These are phyloP conservation scores for Hortaea sp. DNA, from an alignment of 2,329 filamentous ascomycete species.

Conservation along the genomic window DNA sequence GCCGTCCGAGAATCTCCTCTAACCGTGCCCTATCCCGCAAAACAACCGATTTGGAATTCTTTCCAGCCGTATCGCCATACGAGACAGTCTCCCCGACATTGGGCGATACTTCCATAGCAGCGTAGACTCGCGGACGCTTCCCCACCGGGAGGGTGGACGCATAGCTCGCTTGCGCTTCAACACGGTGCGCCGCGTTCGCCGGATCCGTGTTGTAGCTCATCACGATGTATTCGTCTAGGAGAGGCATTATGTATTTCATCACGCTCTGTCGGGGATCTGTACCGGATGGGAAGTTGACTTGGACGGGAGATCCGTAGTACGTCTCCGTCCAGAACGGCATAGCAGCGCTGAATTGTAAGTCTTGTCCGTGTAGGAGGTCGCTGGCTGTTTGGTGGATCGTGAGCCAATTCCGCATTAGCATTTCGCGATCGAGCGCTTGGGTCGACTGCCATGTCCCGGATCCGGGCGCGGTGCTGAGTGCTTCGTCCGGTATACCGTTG, in stretches of 20 bases:
- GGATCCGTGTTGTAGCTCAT: constrained; percentile 9
- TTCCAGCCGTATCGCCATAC: background rate
- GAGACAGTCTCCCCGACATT: background rate
- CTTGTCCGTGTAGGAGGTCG: constrained; percentile 1
- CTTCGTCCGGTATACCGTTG: constrained; percentile 5
- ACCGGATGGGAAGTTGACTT: background rate
- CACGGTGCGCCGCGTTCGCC: background rate
- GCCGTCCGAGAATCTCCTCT: background rate
- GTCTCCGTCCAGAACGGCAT: constrained; percentile 7
- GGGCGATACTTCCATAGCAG: background rate
- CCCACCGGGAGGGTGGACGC: background rate
- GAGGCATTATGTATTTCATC: constrained; percentile 9
- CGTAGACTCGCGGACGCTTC: background rate
- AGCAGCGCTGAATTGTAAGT: constrained; percentile 7
- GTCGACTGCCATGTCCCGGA: background rate
- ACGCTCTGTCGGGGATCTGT: background rate
- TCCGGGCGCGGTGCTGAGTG: constrained; percentile 1
- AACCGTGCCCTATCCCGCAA: background rate
- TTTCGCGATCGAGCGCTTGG: constrained; percentile 1
- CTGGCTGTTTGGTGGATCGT: constrained; percentile 1
- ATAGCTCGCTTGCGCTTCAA: constrained; percentile 5
- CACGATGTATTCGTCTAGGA: constrained; percentile 9
- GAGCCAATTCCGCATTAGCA: constrained; percentile 5
- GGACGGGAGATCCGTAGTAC: constrained; percentile 5
- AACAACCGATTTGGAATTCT: background rate